Conservation (phyloP, 1,284 basidiomycete genomes). For the Malassezia brasiliensis region DNA sequence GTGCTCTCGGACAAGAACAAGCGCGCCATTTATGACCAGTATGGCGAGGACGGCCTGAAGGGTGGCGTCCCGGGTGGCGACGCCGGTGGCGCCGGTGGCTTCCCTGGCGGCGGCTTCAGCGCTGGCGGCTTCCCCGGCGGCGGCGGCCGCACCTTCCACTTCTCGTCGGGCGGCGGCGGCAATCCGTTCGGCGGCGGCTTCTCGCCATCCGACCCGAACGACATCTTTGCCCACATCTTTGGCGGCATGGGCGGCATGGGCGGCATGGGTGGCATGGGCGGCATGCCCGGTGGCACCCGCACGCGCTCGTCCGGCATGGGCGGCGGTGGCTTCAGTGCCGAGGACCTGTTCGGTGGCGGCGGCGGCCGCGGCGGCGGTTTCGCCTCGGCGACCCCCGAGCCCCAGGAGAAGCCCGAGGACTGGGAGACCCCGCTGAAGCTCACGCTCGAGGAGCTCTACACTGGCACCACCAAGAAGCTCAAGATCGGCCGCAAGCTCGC, state of each 20-base stretch:
- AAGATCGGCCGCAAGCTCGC: slow-evolving; percentile 70
- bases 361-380: slow-evolving; percentile 13
- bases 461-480: slow-evolving; percentile 75
- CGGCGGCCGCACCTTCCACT: slow-evolving; percentile 31
- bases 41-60: slow-evolving; percentile 92
- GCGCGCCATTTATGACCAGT: slow-evolving; percentile 82
- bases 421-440: slow-evolving; percentile 69
- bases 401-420: slow-evolving; percentile 56
- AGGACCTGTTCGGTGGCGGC: slow-evolving; percentile 31
- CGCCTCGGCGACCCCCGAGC: slow-evolving; percentile 18
- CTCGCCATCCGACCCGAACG: slow-evolving; percentile 64
- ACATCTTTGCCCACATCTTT: slow-evolving; percentile 68
- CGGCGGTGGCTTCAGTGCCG: slow-evolving; percentile 26
- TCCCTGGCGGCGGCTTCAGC: slow-evolving; percentile 21
- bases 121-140: slow-evolving; percentile 28
- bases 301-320: slow-evolving; percentile 17
- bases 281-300: slow-evolving; percentile 24
- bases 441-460: slow-evolving; percentile 81
- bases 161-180: slow-evolving; percentile 16
- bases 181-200: slow-evolving; percentile 37
- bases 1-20: slow-evolving; percentile 90
- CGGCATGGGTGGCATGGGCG: slow-evolving; percentile 31
- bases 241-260: slow-evolving; percentile 32
- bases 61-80: slow-evolving; percentile 47
- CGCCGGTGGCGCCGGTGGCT: slow-evolving; percentile 26